These are phyloP conservation scores for Sporothrix schenckii DNA, from an alignment of 2,329 filamentous ascomycete species.

Conservation along the genomic window DNA sequence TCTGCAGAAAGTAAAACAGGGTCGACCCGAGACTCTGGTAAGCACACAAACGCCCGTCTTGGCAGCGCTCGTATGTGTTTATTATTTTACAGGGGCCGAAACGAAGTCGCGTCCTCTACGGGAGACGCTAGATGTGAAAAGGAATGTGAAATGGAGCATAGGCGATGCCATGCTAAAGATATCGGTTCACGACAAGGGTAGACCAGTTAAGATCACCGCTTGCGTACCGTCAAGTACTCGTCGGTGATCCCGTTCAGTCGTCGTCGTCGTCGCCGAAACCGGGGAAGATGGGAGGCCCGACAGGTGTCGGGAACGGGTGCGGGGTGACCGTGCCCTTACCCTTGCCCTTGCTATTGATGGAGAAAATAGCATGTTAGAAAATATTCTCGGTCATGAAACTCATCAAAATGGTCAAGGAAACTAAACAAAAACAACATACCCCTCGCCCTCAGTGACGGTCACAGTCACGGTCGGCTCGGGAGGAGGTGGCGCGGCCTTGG, in stretches of 20 bases:
- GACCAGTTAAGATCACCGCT: conserved; percentile 8
- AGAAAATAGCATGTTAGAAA: background rate
- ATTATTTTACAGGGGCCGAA: background rate
- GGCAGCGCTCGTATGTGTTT: background rate
- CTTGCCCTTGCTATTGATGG: conserved; percentile 13
- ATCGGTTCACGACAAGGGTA: background rate
- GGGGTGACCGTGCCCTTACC: background rate
- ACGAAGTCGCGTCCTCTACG: background rate
- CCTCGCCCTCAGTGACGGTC: conserved; percentile 20
- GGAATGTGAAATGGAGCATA: background rate
- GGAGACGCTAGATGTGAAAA: background rate
- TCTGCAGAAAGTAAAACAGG: background rate
- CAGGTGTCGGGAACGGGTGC: conserved; percentile 5
- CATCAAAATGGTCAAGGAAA: too few species aligned
- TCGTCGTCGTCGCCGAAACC: conserved; percentile 23
- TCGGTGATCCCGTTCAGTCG: conserved; percentile 2
- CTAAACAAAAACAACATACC: background rate
- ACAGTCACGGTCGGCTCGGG: conserved; percentile 28
- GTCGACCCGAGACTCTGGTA: background rate
- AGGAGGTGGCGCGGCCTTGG: conserved; percentile 1
- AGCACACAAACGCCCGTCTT: background rate
- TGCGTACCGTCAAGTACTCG: too few species aligned
- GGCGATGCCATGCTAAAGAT: too few species aligned
- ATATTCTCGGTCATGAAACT: background rate
- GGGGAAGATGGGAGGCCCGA: conserved; percentile 5